phyloP scores from a whole-genome alignment of 306 rosid genomes.

The Cicer chorassanicum region DNA sequence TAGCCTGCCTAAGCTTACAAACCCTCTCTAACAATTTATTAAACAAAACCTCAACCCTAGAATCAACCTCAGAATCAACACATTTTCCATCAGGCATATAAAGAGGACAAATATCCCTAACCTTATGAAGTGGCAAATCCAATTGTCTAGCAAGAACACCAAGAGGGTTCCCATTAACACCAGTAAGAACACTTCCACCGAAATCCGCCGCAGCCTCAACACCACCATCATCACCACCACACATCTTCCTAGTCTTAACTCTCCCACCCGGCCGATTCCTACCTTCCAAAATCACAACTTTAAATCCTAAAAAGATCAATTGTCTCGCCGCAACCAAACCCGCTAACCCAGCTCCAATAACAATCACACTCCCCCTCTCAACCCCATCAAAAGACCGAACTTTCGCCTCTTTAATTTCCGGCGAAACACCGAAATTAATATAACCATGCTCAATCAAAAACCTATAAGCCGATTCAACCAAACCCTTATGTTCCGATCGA shows the following conservation, averaged over 20 bases:
- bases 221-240: conserved; percentile 61
- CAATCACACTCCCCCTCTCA: conserved; percentile 69
- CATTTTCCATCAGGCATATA: conserved; percentile 83
- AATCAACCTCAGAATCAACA: conserved; percentile 76
- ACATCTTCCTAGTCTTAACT: conserved; percentile 81
- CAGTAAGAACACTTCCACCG: conserved; percentile 94
- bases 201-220: conserved; percentile 88
- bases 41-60: conserved; percentile 73
- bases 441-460: conserved; percentile 82
- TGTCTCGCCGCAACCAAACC: conserved; percentile 89
- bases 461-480: conserved; percentile 68
- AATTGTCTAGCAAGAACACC: conserved; percentile 91
- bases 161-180: conserved; percentile 86
- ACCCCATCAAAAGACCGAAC: conserved; percentile 56
- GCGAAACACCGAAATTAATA: conserved; percentile 80
- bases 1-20: conserved; percentile 84
- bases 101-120: conserved; percentile 85
- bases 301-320: conserved; percentile 79
- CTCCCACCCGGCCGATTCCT: conserved; percentile 85
- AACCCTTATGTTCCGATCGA: conserved; percentile 71
- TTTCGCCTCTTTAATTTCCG: conserved; percentile 68
- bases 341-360: conserved; percentile 87
- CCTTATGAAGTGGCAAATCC: conserved; percentile 87
- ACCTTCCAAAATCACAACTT: conserved; percentile 83
- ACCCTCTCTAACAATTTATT: conserved; percentile 85